Evolutionary conservation across 2,329 filamentous ascomycete genomes (phyloP).

Genomic region (Penicillium psychrosexuale): DNA sequence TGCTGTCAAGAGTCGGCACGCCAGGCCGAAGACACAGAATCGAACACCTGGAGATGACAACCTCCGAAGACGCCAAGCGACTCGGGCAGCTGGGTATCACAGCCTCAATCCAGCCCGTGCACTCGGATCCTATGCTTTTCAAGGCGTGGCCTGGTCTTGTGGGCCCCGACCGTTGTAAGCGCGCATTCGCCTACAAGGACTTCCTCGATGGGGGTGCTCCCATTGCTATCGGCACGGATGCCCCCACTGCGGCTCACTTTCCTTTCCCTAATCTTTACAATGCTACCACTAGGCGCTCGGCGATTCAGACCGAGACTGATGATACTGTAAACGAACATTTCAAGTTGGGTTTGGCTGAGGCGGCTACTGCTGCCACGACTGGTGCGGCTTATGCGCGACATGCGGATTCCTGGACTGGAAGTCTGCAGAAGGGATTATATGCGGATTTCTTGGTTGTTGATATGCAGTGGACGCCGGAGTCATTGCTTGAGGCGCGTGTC

Average conservation of each 20-base stretch:
- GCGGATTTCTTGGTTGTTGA: slow-evolving; percentile 49
- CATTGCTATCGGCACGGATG: slow-evolving; percentile 49
- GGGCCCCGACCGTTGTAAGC: slow-evolving; percentile 44
- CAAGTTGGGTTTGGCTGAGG: slow-evolving; percentile 41
- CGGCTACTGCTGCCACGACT: slow-evolving; percentile 44
- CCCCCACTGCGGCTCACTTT: slow-evolving; percentile 48
- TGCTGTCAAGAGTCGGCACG: slow-evolving; percentile 40
- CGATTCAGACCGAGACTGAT: slow-evolving; percentile 39
- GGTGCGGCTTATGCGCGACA: slow-evolving; percentile 49
- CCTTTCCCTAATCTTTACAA: slow-evolving; percentile 50
- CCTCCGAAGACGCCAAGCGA: slow-evolving; percentile 48
- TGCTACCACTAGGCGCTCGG: slow-evolving; percentile 49
- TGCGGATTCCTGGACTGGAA: slow-evolving; percentile 44
- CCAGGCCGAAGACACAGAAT: slow-evolving; percentile 49
- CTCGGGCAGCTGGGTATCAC: slow-evolving; percentile 48
- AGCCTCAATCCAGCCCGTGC: slow-evolving; percentile 40
- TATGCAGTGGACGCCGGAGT: slow-evolving; percentile 41
- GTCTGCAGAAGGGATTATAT: slow-evolving; percentile 37
- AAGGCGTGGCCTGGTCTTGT: slow-evolving; percentile 49
- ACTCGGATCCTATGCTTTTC: slow-evolving; percentile 46
- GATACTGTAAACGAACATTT: slow-evolving; percentile 46
- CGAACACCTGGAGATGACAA: slow-evolving; percentile 51
- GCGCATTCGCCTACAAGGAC: slow-evolving; percentile 52
- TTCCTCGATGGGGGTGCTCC: slow-evolving; percentile 47
- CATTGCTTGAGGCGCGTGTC: slow-evolving; percentile 42